A percentile compares a stretch with the other conserved stretches of the same genome.
These are phyloP conservation scores for Fusarium sterilihyphosum DNA, from an alignment of 2,329 filamentous ascomycete genomes.

Conservation along the genomic window DNA sequence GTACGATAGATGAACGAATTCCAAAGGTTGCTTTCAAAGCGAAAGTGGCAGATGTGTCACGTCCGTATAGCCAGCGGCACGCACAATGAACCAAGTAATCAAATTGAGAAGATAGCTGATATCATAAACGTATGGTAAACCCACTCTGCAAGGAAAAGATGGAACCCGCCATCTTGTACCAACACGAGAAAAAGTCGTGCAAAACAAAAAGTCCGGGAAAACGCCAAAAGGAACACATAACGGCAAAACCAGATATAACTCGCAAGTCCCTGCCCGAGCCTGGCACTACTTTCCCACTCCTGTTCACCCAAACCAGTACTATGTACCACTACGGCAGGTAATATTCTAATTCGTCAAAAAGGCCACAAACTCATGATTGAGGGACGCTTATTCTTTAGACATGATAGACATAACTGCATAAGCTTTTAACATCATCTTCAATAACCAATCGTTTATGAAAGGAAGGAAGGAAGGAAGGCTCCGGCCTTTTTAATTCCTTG, in stretches of 20 bases:
- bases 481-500: conserved; percentile 21
- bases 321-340: not conserved
- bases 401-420: conserved; percentile 33
- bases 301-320: not conserved
- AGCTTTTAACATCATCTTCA: conserved; percentile 26
- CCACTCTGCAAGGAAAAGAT: not conserved
- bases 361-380: not conserved
- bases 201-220: not conserved
- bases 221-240: conserved; percentile 7
- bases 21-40: conserved; percentile 13
- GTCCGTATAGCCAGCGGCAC: conserved; percentile 25
- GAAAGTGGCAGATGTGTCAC: conserved; percentile 9
- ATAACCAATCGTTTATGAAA: not conserved
- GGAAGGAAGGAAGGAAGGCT: not conserved
- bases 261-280: not conserved
- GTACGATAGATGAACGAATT: not conserved
- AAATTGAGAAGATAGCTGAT: not conserved
- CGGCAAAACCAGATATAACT: not conserved
- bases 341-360: not conserved
- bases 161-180: conserved; percentile 9
- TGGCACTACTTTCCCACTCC: not conserved
- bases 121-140: not conserved
- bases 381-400: conserved; percentile 4
- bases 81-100: conserved; percentile 21
- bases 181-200: not conserved